These are phyloP conservation scores for Alternaria burnsii DNA, from an alignment of 2,329 filamentous ascomycete genomes.

Conservation along the genomic window DNA sequence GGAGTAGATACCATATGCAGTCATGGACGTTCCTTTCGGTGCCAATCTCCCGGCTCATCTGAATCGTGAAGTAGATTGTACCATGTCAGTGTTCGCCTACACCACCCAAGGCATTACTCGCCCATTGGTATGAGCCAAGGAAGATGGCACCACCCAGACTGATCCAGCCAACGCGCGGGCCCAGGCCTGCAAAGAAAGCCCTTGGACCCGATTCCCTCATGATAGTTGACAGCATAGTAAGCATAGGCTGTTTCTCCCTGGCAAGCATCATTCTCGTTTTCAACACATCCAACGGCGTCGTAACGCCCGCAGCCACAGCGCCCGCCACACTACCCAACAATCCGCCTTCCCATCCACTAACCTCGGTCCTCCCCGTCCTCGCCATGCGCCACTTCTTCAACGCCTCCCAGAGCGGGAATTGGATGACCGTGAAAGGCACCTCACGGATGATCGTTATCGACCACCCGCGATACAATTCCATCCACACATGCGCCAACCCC, in stretches of 20 bases:
- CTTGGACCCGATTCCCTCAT: slow-evolving; percentile 68
- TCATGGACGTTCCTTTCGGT: not conserved
- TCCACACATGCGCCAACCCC: slow-evolving; percentile 68
- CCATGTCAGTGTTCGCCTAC: slow-evolving; percentile 24
- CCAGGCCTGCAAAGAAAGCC: slow-evolving; percentile 79
- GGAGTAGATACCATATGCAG: slow-evolving; percentile 1
- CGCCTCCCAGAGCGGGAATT: slow-evolving; percentile 96
- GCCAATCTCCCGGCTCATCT: not conserved
- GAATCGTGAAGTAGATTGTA: not conserved
- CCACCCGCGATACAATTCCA: slow-evolving; percentile 91
- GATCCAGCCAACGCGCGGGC: slow-evolving; percentile 92
- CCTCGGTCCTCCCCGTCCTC: slow-evolving; percentile 55
- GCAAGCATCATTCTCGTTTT: slow-evolving; percentile 98
- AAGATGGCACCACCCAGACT: slow-evolving; percentile 94
- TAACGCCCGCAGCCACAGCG: slow-evolving; percentile 83
- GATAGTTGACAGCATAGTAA: slow-evolving; percentile 70
- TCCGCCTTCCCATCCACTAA: slow-evolving; percentile 80
- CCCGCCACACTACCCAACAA: slow-evolving; percentile 85
- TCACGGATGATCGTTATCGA: slow-evolving; percentile 92
- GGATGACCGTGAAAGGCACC: slow-evolving; percentile 95
- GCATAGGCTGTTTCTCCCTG: slow-evolving; percentile 68
- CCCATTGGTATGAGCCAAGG: slow-evolving; percentile 91
- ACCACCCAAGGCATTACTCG: slow-evolving; percentile 74
- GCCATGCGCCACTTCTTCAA: slow-evolving; percentile 77
- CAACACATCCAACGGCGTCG: slow-evolving; percentile 92